Conservation (phyloP, 78 protist genomes). For the Dictyostelium citrinum region DNA sequence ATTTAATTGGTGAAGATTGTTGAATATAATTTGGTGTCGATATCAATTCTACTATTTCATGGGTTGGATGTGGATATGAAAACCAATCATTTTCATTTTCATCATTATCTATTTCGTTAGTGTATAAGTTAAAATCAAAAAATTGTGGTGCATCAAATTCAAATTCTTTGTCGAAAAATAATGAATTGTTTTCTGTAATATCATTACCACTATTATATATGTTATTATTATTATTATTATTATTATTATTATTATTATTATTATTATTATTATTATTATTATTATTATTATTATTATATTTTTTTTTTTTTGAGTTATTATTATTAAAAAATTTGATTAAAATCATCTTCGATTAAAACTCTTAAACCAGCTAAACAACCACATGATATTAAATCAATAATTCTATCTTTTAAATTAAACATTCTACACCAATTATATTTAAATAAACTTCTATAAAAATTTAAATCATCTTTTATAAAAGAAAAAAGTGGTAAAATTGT, state of each 20-base stretch:
- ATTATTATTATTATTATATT: no score
- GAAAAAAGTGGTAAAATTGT: neutral
- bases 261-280: neutral
- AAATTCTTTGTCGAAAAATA: neutral
- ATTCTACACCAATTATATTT: neutral
- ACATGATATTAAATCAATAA: neutral
- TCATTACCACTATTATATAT: neutral
- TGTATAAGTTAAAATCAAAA: neutral
- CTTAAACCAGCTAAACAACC: neutral
- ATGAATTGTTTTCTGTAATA: neutral
- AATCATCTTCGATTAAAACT: neutral
- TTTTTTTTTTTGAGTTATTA: no score
- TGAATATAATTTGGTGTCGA: neutral
- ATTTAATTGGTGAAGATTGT: neutral
- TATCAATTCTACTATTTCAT: neutral
- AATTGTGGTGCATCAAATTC: conserved; percentile 13
- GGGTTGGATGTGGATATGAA: neutral
- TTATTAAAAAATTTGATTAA: neutral
- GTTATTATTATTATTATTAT: neutral
- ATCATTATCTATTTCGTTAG: neutral
- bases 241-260: neutral
- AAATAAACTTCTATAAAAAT: neutral
- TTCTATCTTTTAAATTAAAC: neutral
- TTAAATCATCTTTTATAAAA: neutral
- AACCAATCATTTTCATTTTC: neutral